Percentiles rank a stretch among this genome's conserved stretches.
Evolutionary conservation across 1,284 basidiomycete genomes (phyloP).

Genomic region (Wallemia mellicola): DNA sequence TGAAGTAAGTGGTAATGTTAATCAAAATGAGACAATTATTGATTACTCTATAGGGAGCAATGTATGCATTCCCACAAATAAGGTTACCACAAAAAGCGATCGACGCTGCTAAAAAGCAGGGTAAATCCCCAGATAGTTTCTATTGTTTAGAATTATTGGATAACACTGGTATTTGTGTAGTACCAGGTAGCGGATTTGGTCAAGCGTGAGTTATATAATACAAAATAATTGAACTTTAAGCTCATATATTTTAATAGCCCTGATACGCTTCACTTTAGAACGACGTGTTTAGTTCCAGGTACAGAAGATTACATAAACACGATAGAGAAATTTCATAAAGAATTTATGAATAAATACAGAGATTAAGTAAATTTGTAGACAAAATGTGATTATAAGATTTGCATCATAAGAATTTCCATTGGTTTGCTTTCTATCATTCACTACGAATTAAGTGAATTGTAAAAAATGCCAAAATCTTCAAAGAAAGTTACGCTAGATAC

Average conservation of each 20-base stretch:
- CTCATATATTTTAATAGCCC: not conserved
- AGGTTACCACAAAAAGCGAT: conserved; percentile 37
- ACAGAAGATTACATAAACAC: conserved; percentile 67
- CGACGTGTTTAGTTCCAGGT: conserved; percentile 12
- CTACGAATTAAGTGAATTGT: too few species aligned
- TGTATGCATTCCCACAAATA: conserved; percentile 59
- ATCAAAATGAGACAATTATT: not conserved
- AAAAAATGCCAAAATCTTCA: not conserved
- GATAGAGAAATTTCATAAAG: conserved; percentile 51
- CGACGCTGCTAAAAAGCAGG: conserved; percentile 34
- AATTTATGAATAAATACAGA: conserved; percentile 39
- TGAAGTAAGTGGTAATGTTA: conserved; percentile 11
- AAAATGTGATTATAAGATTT: not conserved
- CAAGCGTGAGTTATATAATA: conserved; percentile 50
- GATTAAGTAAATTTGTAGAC: conserved; percentile 1
- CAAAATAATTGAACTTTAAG: not conserved
- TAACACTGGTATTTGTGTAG: conserved; percentile 69
- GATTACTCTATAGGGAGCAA: conserved; percentile 31
- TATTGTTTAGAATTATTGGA: conserved; percentile 59
- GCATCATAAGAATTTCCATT: too few species aligned
- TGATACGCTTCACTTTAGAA: not conserved
- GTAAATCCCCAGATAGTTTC: conserved; percentile 57
- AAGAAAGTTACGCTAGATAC: not conserved
- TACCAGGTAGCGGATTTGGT: conserved; percentile 72
- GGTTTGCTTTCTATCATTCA: too few species aligned